Conservation (phyloP, 306 rosid species). For the Gynostemma pentaphyllum region DNA sequence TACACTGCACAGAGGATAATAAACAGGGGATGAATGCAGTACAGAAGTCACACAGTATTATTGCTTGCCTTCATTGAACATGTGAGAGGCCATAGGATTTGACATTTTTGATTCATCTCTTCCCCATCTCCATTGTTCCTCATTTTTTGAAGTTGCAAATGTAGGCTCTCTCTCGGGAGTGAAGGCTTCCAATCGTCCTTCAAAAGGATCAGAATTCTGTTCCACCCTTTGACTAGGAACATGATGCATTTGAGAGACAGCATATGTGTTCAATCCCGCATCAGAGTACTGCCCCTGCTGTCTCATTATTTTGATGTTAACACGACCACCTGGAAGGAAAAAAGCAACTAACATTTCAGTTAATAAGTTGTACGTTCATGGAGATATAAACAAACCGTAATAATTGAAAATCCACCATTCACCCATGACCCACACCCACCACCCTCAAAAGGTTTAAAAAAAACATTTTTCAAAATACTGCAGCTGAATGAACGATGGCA, state of each 20-base stretch:
- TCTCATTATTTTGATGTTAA: constrained; percentile 64
- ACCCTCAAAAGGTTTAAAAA: too few relatives aligned
- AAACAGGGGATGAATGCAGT: not conserved
- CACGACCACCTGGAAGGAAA: constrained; percentile 2
- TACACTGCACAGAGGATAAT: not conserved
- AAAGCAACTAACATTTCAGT: not conserved
- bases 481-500: not conserved
- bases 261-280: constrained; percentile 38
- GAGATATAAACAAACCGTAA: not conserved
- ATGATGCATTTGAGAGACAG: constrained; percentile 49
- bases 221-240: constrained; percentile 49
- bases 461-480: too few relatives aligned
- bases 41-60: constrained; percentile 3
- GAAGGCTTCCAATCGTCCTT: constrained; percentile 77
- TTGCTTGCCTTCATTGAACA: constrained; percentile 47
- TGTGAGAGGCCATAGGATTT: constrained; percentile 40
- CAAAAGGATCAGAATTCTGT: constrained; percentile 40
- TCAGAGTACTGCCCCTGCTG: constrained; percentile 62
- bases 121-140: constrained; percentile 86
- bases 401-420: not conserved
- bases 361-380: not conserved
- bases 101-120: constrained; percentile 54
- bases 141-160: constrained; percentile 35
- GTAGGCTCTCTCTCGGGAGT: constrained; percentile 70
- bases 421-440: not conserved